phyloP scores from a whole-genome alignment of 441 rosid species.

The Syzygium malaccense region DNA sequence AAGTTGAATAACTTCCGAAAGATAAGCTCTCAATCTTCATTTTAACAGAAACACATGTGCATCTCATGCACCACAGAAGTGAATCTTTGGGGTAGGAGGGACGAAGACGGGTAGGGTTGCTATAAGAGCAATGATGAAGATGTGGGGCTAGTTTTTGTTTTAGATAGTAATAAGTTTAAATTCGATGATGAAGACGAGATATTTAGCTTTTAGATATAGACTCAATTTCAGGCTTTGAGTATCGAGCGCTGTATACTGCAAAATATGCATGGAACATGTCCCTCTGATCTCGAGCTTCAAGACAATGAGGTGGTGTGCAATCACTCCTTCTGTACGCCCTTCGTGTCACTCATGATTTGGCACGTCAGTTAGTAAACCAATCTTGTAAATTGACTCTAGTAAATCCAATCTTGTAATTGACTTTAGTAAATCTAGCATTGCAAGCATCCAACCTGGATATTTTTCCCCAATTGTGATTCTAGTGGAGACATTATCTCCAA shows the following conservation, averaged over 20 bases:
- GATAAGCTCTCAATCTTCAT: background rate
- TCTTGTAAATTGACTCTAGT: background rate
- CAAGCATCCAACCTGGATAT: background rate
- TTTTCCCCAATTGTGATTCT: background rate
- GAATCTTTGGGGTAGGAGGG: background rate
- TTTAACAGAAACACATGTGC: background rate
- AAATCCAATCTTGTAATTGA: background rate
- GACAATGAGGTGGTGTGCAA: background rate
- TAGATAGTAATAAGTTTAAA: background rate
- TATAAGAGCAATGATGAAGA: background rate
- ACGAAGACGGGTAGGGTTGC: background rate
- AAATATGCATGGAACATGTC: background rate
- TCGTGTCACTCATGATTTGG: background rate
- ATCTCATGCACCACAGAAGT: background rate
- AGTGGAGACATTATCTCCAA: background rate
- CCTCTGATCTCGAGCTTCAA: background rate
- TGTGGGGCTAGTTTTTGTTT: background rate
- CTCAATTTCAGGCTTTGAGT: background rate
- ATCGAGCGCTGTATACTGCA: background rate
- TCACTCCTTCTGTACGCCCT: background rate
- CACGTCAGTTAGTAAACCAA: background rate
- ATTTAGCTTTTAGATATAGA: background rate
- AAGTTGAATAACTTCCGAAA: background rate
- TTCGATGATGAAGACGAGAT: background rate
- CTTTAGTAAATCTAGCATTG: background rate